Evolutionary conservation across 1,139 yeast species (phyloP).

Genomic region (Scheffersomyces parashehatae): DNA sequence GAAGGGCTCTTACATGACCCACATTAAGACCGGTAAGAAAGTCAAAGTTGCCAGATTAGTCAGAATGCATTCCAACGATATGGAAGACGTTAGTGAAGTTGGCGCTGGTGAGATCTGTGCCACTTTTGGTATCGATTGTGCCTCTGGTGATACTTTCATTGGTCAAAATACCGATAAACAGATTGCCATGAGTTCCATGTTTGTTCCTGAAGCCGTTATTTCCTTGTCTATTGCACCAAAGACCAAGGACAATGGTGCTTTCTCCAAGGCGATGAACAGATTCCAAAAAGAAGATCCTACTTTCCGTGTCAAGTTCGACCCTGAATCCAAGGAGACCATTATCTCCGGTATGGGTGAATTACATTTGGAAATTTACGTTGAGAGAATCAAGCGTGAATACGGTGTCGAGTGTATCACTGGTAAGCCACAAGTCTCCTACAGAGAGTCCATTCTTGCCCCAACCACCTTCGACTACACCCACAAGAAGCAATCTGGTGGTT

Average conservation of each 20-base stretch:
- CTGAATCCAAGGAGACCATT: slow-evolving; percentile 92
- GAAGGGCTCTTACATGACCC: slow-evolving; percentile 87
- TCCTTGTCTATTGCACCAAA: slow-evolving; percentile 89
- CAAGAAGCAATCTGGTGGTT: slow-evolving; percentile 99
- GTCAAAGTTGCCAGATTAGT: slow-evolving; percentile 94
- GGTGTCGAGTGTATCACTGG: slow-evolving; percentile 95
- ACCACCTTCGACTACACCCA: slow-evolving; percentile 91
- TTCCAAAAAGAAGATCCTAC: slow-evolving; percentile 99
- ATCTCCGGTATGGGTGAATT: slow-evolving; percentile 99
- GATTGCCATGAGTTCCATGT: slow-evolving; percentile 96
- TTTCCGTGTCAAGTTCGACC: slow-evolving; percentile 86
- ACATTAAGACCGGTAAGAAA: slow-evolving; percentile 89
- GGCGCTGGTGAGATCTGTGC: slow-evolving; percentile 99
- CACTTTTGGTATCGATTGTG: slow-evolving; percentile 97
- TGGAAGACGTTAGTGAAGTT: slow-evolving; percentile 96
- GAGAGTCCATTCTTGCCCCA: slow-evolving; percentile 81
- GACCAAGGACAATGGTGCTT: slow-evolving; percentile 78
- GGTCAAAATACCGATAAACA: slow-evolving; percentile 66
- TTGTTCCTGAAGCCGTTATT: slow-evolving; percentile 96
- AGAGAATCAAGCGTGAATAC: slow-evolving; percentile 96
- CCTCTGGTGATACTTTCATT: slow-evolving; percentile 98
- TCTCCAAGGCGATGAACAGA: slow-evolving; percentile 94
- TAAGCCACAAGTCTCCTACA: slow-evolving; percentile 96
- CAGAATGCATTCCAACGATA: slow-evolving; percentile 97
- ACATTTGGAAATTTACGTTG: slow-evolving; percentile 95